Base-by-base conservation (phyloP, 1,139 yeast species). In the Geotrichum citri-aurantii region DNA sequence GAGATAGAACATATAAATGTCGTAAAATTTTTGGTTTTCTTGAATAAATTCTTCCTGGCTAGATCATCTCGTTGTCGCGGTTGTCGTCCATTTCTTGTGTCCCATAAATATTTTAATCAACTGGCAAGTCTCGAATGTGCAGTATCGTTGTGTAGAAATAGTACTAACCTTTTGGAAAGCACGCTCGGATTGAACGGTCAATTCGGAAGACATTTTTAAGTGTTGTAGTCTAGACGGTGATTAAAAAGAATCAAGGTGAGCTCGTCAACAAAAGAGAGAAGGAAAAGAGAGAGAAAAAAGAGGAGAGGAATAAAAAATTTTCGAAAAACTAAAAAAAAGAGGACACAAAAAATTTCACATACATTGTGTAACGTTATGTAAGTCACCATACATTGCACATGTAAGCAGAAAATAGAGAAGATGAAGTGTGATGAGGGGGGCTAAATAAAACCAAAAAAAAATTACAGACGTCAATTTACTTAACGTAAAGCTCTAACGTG, bases 141-240 rank as follows among this genome's bases (percentile, higher is more conserved):
- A 47, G 29, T 26, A 24, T 4, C 29, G 29, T 11, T 2, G 29
- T 19, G 27, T 47, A 12, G 19, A 6, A 21, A 47, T 47, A 37
- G 23, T 47, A 58, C 54, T 42, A 31, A 88, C 95, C 95, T 93
- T 95, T 88, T 93, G 99, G 97, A 87, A 93, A 89, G 99, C 99
- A 84, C 96, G 93, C 86, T 95, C 99, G 79, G 97, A 88, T 88
- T 93, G 99, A 83, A 95, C 99, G 80, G 97, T 91, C 84, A 93
- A 91, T 88, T 93, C 99, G 81, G 98, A 88, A 80, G 98, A 95
- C 98, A 93, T 93, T 83, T 82, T 82, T 64, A 56, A 54, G 54
- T 50, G 44, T 37, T 52, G 33, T 65, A 61, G 42, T 37, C 48
- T 17, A 29, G 44, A 47, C 33, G 55, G 58, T 27, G 56, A 53